These are phyloP conservation scores for Moringa oleifera DNA, from an alignment of 345 rosid species.

Conservation along the genomic window DNA sequence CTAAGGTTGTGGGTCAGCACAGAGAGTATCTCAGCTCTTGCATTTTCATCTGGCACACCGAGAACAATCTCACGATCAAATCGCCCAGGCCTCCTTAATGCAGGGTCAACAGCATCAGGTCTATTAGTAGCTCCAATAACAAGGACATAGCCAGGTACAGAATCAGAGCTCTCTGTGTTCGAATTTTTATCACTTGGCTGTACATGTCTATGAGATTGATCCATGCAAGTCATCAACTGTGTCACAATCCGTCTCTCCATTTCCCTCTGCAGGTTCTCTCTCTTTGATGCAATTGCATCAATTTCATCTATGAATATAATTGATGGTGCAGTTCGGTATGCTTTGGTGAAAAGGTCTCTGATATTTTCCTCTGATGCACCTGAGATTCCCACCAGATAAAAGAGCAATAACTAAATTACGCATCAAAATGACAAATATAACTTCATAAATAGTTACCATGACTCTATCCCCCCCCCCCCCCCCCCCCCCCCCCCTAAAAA, in stretches of 20 bases:
- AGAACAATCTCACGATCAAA: slow-evolving; percentile 54
- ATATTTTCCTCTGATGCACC: slow-evolving; percentile 72
- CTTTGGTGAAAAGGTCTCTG: slow-evolving; percentile 52
- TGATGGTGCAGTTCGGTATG: slow-evolving; percentile 56
- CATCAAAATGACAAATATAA: background rate
- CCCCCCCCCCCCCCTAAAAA: too few species aligned
- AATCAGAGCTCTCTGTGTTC: slow-evolving; percentile 25
- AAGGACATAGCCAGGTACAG: slow-evolving; percentile 44
- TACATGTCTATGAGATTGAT: slow-evolving; percentile 28
- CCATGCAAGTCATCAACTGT: slow-evolving; percentile 70
- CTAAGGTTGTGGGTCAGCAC: slow-evolving; percentile 36
- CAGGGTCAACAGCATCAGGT: slow-evolving; percentile 62
- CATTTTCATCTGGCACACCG: slow-evolving; percentile 55
- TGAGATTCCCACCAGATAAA: slow-evolving; percentile 12
- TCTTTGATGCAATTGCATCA: slow-evolving; percentile 61
- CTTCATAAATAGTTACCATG: background rate
- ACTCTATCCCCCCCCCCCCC: too few species aligned
- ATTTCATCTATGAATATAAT: slow-evolving; percentile 70
- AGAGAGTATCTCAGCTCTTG: slow-evolving; percentile 53
- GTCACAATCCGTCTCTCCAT: slow-evolving; percentile 64
- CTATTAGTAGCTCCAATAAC: slow-evolving; percentile 75
- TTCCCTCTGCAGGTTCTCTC: slow-evolving; percentile 54
- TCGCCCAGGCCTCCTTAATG: slow-evolving; percentile 60
- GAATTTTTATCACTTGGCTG: slow-evolving; percentile 24
- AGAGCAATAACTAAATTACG: background rate